Conservation (phyloP, 495 filamentous ascomycete species). For the Talaromyces thailandensis region DNA sequence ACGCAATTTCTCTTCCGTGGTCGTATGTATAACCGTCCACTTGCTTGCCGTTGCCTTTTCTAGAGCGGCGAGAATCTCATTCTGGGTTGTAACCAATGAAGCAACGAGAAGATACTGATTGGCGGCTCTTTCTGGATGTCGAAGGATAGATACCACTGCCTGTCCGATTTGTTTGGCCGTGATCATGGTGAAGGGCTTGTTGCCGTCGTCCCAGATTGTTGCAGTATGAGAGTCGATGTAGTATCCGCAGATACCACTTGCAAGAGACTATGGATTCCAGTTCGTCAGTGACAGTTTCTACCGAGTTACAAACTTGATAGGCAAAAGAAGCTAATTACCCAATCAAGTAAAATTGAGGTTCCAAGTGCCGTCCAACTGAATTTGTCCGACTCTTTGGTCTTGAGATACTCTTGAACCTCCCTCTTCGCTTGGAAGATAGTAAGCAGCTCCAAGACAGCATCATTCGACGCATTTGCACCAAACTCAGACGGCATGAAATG, state of each 20-base stretch:
- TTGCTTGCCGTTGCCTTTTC: slow-evolving; percentile 31
- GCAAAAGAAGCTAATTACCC: slow-evolving; percentile 16
- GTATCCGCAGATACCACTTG: slow-evolving; percentile 36
- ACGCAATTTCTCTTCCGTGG: slow-evolving; percentile 18
- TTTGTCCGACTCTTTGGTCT: slow-evolving; percentile 24
- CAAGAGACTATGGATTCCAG: slow-evolving; percentile 17
- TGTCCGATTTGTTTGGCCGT: slow-evolving; percentile 30
- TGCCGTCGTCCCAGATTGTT: slow-evolving; percentile 36
- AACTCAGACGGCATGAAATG: slow-evolving; percentile 39
- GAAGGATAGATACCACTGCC: slow-evolving; percentile 29
- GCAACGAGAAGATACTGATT: slow-evolving; percentile 42
- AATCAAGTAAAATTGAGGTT: slow-evolving; percentile 43
- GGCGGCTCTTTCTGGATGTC: slow-evolving; percentile 25
- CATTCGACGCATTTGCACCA: slow-evolving; percentile 21
- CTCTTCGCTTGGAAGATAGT: slow-evolving; percentile 36
- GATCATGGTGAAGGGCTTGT: slow-evolving; percentile 24
- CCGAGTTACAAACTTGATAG: neutral
- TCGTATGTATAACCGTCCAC: slow-evolving; percentile 28
- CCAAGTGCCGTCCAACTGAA: slow-evolving; percentile 42
- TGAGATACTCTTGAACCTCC: slow-evolving; percentile 35
- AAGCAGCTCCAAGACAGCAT: slow-evolving; percentile 25
- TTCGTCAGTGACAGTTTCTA: neutral
- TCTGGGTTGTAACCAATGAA: slow-evolving; percentile 35
- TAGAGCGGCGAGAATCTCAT: slow-evolving; percentile 31
- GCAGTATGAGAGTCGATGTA: slow-evolving; percentile 29